Evolutionary conservation across 2,329 filamentous ascomycete species (phyloP).

Genomic region (Xylariaceae sp.): DNA sequence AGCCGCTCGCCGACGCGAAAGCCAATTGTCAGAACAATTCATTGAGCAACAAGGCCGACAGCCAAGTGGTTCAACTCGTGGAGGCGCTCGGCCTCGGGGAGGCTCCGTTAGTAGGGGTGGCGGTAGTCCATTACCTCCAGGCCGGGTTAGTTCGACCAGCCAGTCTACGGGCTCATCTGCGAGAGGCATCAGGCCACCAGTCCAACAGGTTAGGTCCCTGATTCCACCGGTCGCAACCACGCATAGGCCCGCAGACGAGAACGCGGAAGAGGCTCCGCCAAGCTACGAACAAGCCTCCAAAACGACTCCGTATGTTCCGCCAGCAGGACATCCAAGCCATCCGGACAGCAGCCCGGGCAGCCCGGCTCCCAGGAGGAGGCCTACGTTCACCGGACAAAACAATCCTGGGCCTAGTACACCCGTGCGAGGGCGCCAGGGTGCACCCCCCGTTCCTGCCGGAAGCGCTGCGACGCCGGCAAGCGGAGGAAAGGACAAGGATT

Average conservation of each 20-base stretch:
- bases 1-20: constrained; percentile 66
- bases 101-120: constrained; percentile 26
- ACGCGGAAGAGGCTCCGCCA: constrained; percentile 56
- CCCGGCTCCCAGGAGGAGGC: constrained; percentile 24
- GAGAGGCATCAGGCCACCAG: constrained; percentile 33
- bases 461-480: constrained; percentile 10
- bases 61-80: constrained; percentile 15
- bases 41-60: constrained; percentile 65
- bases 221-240: constrained; percentile 47
- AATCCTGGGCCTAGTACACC: constrained; percentile 29
- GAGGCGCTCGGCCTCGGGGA: constrained; percentile 27
- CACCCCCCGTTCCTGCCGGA: constrained; percentile 17
- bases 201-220: constrained; percentile 49
- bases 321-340: constrained; percentile 54
- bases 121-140: constrained; percentile 27
- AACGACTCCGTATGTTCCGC: constrained; percentile 54
- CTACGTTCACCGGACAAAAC: constrained; percentile 12
- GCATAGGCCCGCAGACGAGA: constrained; percentile 43
- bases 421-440: constrained; percentile 43
- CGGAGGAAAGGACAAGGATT: constrained; percentile 34
- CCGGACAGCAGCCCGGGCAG: constrained; percentile 43
- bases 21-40: constrained; percentile 68
- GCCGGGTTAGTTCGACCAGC: constrained; percentile 31
- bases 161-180: constrained; percentile 24
- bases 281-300: constrained; percentile 61